Evolutionary conservation across 2,329 filamentous ascomycete genomes (phyloP), one percentile per base, ranked within the genome.

Genomic region (Eurotiales sp.): DNA sequence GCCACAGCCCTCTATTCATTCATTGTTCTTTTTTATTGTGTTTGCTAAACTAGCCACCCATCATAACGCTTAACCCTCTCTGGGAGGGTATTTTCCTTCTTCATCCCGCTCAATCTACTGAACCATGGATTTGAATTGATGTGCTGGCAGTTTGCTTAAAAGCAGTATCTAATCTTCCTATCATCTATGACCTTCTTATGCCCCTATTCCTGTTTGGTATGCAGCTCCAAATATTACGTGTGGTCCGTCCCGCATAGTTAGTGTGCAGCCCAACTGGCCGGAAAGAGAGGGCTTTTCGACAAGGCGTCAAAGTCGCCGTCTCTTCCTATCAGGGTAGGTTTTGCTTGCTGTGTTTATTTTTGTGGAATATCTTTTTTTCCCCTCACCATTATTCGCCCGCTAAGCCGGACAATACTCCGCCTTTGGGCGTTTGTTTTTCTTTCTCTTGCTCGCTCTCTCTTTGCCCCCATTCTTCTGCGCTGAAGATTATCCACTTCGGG

Each of bases 101-200:
- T 37, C 34, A 34, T 25, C 34, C 21, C n/a, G 34, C 19, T 25
- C 14, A 40, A 37, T 37, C 17, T 4, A 37, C n/a, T 17, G 34
- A 37, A 19, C 40, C 40, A 25, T 42, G 40, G 40, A 49, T 25
- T 43, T 55, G 57, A 54, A 42, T 56, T 60, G 64, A 63, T 66
- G 64, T 59, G 63, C 63, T 67, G 64, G 63, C 64, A 66, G 19
- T 30, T 51, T n/a, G n/a, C n/a, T n/a, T n/a, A n/a, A n/a, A 56
- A 58, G 34, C 58, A 62, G n/a, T 56, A 46, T 42, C 50, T 53
- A 32, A 17, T 23, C 29, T 23, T 52, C 36, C 40, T 53, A 52
- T 40, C 41, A 45, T 30, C 21, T 46, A 19, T 17, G 17, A 12
- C 32, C 51, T 23, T 32, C 10, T 22, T 37, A 11, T 23, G 10